Evolutionary conservation across 371 early-diverging fungal species (phyloP).

Genomic region (Lichtheimia hyalospora): DNA sequence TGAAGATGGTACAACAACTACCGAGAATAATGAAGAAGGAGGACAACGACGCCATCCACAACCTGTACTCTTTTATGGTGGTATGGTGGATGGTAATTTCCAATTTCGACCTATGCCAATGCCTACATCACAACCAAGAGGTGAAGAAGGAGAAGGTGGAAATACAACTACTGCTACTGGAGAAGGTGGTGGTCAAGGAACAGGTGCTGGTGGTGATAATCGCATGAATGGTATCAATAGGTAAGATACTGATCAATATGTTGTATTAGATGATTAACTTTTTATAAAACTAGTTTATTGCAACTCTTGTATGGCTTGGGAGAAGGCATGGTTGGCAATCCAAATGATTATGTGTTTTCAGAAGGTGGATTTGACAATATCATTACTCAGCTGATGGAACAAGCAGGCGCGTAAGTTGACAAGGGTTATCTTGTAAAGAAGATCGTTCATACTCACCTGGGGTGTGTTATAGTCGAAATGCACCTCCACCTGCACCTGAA

Average conservation of each 20-base stretch:
- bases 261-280: neutral
- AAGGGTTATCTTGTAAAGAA: conserved; percentile 3
- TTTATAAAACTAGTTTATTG: conserved; percentile 21
- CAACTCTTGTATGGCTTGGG: conserved; percentile 38
- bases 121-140: conserved; percentile 3
- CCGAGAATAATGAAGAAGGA: neutral
- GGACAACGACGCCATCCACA: conserved; percentile 11
- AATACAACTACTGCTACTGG: neutral
- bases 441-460: too few relatives aligned
- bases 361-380: conserved; percentile 73
- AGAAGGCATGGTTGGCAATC: conserved; percentile 48
- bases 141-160: neutral
- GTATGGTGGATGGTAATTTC: conserved; percentile 31
- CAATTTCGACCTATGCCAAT: conserved; percentile 25
- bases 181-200: conserved; percentile 7
- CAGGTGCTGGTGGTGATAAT: neutral
- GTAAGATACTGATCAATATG: neutral
- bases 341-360: conserved; percentile 65
- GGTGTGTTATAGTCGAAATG: conserved; percentile 30
- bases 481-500: conserved; percentile 71
- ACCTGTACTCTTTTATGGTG: conserved; percentile 33
- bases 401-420: conserved; percentile 48
- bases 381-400: conserved; percentile 80
- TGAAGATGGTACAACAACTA: too few relatives aligned
- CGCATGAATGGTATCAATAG: neutral